These are phyloP conservation scores for Apiosordaria backusii DNA, from an alignment of 495 filamentous ascomycete species.

Conservation along the genomic window DNA sequence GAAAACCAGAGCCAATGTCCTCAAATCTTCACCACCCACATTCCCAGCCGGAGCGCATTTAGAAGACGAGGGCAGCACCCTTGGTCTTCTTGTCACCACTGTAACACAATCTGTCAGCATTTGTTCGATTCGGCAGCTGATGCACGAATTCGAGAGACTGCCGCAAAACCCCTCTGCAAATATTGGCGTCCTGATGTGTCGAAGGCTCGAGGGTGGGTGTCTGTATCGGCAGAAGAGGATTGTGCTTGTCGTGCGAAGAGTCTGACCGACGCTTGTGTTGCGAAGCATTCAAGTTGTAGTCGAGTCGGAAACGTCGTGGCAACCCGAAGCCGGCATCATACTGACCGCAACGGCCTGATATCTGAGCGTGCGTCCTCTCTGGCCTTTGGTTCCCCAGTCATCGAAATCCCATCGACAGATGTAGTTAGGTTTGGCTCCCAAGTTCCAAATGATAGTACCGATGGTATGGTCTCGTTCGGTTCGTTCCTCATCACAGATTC, in stretches of 20 bases:
- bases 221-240: neutral
- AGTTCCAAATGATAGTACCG: neutral
- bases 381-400: neutral
- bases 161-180: neutral
- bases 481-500: neutral
- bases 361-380: neutral
- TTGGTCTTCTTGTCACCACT: constrained; percentile 99
- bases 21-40: constrained; percentile 26
- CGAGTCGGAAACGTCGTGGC: neutral
- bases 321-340: neutral
- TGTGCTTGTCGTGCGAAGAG: too few relatives aligned
- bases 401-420: neutral
- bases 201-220: neutral
- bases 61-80: constrained; percentile 99
- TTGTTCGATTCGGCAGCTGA: constrained; percentile 13
- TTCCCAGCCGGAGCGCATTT: constrained; percentile 39
- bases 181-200: neutral
- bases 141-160: constrained; percentile 13
- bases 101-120: constrained; percentile 31
- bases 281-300: neutral
- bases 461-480: neutral
- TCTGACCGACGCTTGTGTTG: neutral
- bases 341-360: neutral
- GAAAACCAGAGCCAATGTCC: constrained; percentile 29
- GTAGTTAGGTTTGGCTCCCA: neutral